phyloP scores from a whole-genome alignment of 345 rosid genomes.

The Streptanthus diversifolius region DNA sequence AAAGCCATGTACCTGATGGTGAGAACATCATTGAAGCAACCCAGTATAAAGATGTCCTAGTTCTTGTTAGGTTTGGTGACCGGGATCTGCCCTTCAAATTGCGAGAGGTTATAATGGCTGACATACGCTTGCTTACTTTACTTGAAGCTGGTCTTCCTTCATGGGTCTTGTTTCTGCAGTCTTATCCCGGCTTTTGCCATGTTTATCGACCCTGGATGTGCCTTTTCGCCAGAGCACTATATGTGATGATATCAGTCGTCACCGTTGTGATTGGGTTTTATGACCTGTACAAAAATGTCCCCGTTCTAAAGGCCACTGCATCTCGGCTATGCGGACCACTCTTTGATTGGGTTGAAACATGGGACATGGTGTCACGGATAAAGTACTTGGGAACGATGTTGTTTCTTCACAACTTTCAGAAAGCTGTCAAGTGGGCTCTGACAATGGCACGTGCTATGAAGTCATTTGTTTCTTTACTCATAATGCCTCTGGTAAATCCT shows the following conservation, averaged over 20 bases:
- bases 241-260: constrained; percentile 64
- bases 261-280: constrained; percentile 92
- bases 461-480: constrained; percentile 59
- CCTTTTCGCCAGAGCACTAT: constrained; percentile 83
- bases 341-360: constrained; percentile 89
- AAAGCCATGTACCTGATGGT: constrained; percentile 35
- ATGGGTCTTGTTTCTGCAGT: constrained; percentile 96
- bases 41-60: constrained; percentile 64
- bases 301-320: constrained; percentile 90
- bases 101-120: constrained; percentile 65
- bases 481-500: constrained; percentile 59
- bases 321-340: constrained; percentile 85
- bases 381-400: constrained; percentile 98
- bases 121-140: constrained; percentile 75
- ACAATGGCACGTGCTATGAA: constrained; percentile 46
- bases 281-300: constrained; percentile 95
- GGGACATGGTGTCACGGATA: constrained; percentile 97
- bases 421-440: constrained; percentile 71
- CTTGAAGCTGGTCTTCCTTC: constrained; percentile 98
- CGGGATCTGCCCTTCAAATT: constrained; percentile 77
- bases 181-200: constrained; percentile 91
- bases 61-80: constrained; percentile 74
- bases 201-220: constrained; percentile 99
- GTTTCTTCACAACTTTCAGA: constrained; percentile 85
- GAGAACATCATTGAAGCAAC: constrained; percentile 50